phyloP scores from a whole-genome alignment of 1,139 yeast species.

The Lodderomyces elongisporus region DNA sequence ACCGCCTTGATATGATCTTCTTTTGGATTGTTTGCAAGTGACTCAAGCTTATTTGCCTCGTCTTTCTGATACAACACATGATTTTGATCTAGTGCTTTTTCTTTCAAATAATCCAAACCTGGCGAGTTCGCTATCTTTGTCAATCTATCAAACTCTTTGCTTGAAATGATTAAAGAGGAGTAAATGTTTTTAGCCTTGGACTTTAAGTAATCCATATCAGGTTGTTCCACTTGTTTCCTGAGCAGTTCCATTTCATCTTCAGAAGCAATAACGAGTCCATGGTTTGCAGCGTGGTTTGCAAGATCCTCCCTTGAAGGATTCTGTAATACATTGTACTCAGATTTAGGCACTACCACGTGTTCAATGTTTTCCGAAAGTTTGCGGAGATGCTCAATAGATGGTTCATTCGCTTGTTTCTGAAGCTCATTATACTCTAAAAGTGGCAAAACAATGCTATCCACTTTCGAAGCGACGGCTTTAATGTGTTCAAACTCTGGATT shows the following conservation, averaged over 20 bases:
- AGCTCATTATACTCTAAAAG: slow-evolving; percentile 12
- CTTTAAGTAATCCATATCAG: slow-evolving; percentile 27
- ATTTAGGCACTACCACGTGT: slow-evolving; percentile 15
- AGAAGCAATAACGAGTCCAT: slow-evolving; percentile 14
- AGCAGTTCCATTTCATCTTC: slow-evolving; percentile 18
- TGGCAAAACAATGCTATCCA: slow-evolving; percentile 18
- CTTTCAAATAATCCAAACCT: slow-evolving; percentile 13
- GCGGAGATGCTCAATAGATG: slow-evolving; percentile 12
- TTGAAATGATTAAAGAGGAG: slow-evolving; percentile 19
- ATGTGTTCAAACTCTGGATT: slow-evolving; percentile 26
- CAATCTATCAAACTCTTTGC: slow-evolving; percentile 10
- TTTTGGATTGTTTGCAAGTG: slow-evolving; percentile 17
- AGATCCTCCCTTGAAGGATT: slow-evolving; percentile 7
- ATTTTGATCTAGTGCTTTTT: slow-evolving; percentile 15
- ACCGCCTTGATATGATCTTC: slow-evolving; percentile 13
- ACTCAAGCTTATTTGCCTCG: slow-evolving; percentile 12
- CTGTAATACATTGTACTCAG: slow-evolving; percentile 16
- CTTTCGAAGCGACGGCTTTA: slow-evolving; percentile 16
- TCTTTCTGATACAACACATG: slow-evolving; percentile 11
- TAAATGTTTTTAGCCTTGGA: slow-evolving; percentile 21
- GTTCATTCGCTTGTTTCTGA: slow-evolving; percentile 9
- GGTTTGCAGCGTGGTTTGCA: slow-evolving; percentile 8
- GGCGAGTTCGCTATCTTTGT: slow-evolving; percentile 11
- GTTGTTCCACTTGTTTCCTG: slow-evolving; percentile 15
- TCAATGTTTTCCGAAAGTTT: slow-evolving; percentile 13